Evolutionary conservation across 768 basidiomycete genomes (phyloP).

Genomic region (Trametes cinnabarina): DNA sequence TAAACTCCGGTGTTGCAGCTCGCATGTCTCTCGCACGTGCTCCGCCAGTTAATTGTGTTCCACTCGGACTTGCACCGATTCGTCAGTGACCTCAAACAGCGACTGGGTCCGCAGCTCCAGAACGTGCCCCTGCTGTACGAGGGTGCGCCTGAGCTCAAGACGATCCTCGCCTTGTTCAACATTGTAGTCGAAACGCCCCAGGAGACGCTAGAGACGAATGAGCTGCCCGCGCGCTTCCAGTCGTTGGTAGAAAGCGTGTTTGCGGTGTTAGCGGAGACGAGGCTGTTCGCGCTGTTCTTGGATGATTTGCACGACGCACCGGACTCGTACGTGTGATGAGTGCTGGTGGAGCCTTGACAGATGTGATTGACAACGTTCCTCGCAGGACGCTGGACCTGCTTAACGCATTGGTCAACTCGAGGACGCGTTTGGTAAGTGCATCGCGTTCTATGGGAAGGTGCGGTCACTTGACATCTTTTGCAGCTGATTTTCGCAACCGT

Average conservation of each 20-base stretch:
- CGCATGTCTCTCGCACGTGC: conserved; percentile 64
- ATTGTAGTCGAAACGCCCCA: conserved; percentile 50
- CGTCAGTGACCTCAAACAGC: conserved; percentile 53
- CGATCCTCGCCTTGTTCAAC: conserved; percentile 56
- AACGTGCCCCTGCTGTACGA: conserved; percentile 71
- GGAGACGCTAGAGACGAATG: conserved; percentile 54
- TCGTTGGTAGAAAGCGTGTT: conserved; percentile 70
- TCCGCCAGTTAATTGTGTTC: conserved; percentile 73
- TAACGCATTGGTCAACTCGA: conserved; percentile 59
- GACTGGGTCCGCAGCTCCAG: conserved; percentile 66
- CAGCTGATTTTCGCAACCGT: conserved; percentile 66
- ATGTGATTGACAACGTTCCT: not conserved
- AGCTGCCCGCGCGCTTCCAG: conserved; percentile 69
- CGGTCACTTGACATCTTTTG: conserved; percentile 9
- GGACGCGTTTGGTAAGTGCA: conserved; percentile 56
- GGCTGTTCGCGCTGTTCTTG: conserved; percentile 67
- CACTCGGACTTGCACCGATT: conserved; percentile 69
- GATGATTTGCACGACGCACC: conserved; percentile 78
- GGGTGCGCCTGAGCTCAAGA: conserved; percentile 66
- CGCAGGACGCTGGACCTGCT: conserved; percentile 66
- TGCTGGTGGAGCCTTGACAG: not conserved
- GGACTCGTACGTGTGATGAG: conserved; percentile 47
- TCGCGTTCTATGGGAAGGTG: not conserved
- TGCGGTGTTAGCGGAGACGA: conserved; percentile 63
- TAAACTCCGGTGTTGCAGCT: conserved; percentile 38